Base-by-base conservation (phyloP, 768 basidiomycete species). In the Mycena rebaudengoi region DNA sequence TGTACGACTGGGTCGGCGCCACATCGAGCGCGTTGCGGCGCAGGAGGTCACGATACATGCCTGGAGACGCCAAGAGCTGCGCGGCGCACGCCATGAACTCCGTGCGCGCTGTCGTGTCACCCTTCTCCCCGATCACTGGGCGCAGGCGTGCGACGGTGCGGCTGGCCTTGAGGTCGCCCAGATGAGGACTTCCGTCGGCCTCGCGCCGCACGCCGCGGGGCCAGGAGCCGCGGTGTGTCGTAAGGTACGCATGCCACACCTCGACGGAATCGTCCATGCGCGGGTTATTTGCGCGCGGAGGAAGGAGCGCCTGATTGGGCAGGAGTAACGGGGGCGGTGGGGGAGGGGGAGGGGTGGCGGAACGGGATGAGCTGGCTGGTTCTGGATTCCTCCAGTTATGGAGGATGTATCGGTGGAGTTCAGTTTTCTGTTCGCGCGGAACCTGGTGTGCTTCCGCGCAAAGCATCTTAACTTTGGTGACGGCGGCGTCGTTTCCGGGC, bases 91-190 rank as follows among this genome's bases (percentile, higher is more conserved):
- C 59, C 79, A 80, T 79, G 69, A 82, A 82, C 67, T 76, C 80
- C 21, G 76, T 74, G 54, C 81, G 78, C 18, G 75, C 61, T 2
- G 79, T 73, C 20, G 71, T 72, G 46, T 74, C 75, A 12, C 77
- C 77, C 30, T 67, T 73, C 0, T 71, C 66, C 55, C 75, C 70
- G 28, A 78, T 72, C 13, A 74, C 60, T 2, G 83, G 83, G 37
- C 83, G 78, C 26, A 84, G 80, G n/a, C 81, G 81, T 8, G 83
- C 83, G 18, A 84, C 79, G n/a, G 71, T 78, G 30, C 83, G 79
- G 69, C 81, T 83, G 2, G 83, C 83, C 53, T 75, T 78, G 69
- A 84, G 78, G 68, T 84, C 83, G 7, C 76, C 69, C 39, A 82
- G 72, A 66, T 70, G 69, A 0, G 83, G 83, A 21, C 71, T 73